Evolutionary conservation across 495 filamentous ascomycete species (phyloP), one percentile per base, ranked within the genome.

Genomic region (Pyronema omphalodes): DNA sequence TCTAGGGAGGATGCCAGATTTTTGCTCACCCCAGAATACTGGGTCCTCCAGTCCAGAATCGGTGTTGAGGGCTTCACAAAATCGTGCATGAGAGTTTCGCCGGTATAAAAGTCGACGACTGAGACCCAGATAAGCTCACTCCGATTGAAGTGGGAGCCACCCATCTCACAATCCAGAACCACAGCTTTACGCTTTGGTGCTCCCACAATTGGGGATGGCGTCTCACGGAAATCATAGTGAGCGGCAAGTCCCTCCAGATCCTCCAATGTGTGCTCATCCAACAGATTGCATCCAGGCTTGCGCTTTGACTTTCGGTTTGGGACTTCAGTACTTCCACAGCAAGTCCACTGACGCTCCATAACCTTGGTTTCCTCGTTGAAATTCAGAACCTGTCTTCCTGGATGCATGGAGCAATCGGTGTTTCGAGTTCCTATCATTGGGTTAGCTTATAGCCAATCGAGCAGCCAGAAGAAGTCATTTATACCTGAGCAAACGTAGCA

Each of bases 131-230:
- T 79, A 9, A 98, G 71, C 63, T 98, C 91, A 52, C 94, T 65
- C 0, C 46, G 44, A 7, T 91, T 93, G 40, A 80, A 58, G 1
- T 80, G 81, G 0, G 93, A 95, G 63, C 89, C 96, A 7, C 85
- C 84, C 91, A 98, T 98, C 62, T 98, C 91, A 63, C 93, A 94
- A 66, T 98, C 91, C 57, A 98, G 82, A 60, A 77, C 81, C 9
- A 96, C 46, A 4, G 78, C 41, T 55, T 19, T n/a, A 7, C 12
- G 17, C 17, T 47, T 47, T 1, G 9, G 9, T 3, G 9, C 3
- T 11, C 44, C 44, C 2, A 3, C 5, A 7, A 47, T 19, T 1
- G 12, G 11, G 9, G 17, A 1, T 9, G 44, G 44, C 1, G 44
- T 19, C 44, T 19, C 23, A 19, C 1, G 1, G 44, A 47, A 47